These are phyloP conservation scores for Leccinum arenicola DNA, from an alignment of 768 basidiomycete species.

Conservation along the genomic window DNA sequence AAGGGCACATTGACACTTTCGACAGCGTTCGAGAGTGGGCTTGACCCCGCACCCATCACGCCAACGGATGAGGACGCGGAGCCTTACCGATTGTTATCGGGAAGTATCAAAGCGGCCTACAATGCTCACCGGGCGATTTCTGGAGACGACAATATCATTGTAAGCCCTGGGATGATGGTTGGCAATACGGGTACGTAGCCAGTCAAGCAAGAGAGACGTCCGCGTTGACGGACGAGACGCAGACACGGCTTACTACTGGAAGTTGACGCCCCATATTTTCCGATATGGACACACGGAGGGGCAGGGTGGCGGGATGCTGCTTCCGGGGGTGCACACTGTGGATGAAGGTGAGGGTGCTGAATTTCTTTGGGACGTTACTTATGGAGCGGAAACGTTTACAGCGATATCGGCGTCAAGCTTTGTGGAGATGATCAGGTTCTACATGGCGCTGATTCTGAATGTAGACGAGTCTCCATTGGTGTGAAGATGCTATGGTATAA, in stretches of 20 bases:
- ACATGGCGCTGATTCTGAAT: constrained; percentile 62
- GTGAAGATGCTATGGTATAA: neutral
- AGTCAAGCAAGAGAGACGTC: neutral
- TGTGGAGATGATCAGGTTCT: constrained; percentile 67
- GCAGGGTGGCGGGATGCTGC: constrained; percentile 28
- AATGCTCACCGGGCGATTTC: constrained; percentile 42
- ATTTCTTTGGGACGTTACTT: neutral
- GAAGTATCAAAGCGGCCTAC: constrained; percentile 62
- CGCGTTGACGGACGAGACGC: neutral
- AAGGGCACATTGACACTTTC: constrained; percentile 49
- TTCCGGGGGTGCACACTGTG: constrained; percentile 60
- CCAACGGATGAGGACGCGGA: constrained; percentile 31
- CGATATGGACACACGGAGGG: constrained; percentile 49
- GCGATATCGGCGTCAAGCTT: constrained; percentile 51
- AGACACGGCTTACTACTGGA: constrained; percentile 49
- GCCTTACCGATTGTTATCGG: constrained; percentile 53
- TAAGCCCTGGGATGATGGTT: constrained; percentile 53
- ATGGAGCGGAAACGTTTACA: neutral
- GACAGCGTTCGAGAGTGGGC: constrained; percentile 41
- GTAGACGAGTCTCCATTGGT: constrained; percentile 47
- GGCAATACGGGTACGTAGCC: constrained; percentile 45
- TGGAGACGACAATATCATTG: constrained; percentile 38
- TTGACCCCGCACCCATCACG: constrained; percentile 72
- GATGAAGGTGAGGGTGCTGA: constrained; percentile 54
- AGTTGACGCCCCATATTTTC: constrained; percentile 59